Percentiles rank a stretch among this genome's conserved stretches.
Evolutionary conservation across 495 filamentous ascomycete genomes (phyloP).

Genomic region (Penicillium fimorum): DNA sequence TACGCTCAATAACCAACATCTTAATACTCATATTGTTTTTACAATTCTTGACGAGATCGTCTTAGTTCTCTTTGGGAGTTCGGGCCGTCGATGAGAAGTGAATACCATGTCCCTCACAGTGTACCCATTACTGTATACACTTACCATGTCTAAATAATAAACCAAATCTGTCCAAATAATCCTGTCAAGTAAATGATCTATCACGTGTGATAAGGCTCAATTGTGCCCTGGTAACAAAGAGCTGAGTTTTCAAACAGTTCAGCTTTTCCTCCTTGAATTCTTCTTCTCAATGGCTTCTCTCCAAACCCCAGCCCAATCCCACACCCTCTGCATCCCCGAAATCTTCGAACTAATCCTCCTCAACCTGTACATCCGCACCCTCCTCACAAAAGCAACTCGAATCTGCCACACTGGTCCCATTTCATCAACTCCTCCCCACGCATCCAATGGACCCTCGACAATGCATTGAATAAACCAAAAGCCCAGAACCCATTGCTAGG

Average conservation of each 20-base stretch:
- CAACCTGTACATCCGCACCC: constrained; percentile 16
- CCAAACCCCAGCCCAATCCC: neutral
- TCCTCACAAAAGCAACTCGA: constrained; percentile 16
- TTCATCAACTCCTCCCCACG: constrained; percentile 14
- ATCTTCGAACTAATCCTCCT: constrained; percentile 23
- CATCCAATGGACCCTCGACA: constrained; percentile 14
- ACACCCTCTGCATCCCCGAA: constrained; percentile 17
- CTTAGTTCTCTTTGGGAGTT: constrained; percentile 63
- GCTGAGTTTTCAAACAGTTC: constrained; percentile 4
- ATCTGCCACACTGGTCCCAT: constrained; percentile 13
- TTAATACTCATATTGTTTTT: constrained; percentile 75
- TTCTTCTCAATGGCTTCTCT: neutral
- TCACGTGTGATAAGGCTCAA: constrained; percentile 2
- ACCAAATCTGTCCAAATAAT: too few species aligned
- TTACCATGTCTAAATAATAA: neutral
- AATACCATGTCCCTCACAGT: neutral
- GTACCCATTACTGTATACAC: constrained; percentile 1
- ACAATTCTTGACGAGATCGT: constrained; percentile 78
- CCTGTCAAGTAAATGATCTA: neutral
- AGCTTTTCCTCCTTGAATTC: neutral
- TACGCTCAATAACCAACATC: constrained; percentile 68
- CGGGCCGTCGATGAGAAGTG: constrained; percentile 16
- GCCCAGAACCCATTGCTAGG: constrained; percentile 14
- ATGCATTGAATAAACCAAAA: constrained; percentile 1
- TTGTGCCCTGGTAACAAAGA: neutral